Conservation (phyloP, 2,329 filamentous ascomycete genomes). For the Fusarium sp. region DNA sequence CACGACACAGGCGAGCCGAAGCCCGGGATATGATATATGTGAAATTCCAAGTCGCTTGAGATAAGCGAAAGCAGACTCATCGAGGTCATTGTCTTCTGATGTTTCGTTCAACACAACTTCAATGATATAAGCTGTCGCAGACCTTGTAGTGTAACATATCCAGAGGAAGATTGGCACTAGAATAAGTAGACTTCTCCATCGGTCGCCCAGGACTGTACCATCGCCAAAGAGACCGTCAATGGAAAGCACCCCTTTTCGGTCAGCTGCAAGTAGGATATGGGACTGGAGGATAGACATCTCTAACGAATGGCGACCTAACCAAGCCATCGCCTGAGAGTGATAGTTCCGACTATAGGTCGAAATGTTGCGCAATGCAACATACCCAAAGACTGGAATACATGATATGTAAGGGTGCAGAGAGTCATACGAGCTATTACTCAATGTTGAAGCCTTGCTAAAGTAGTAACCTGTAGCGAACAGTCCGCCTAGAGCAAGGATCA, state of each 20-base stretch:
- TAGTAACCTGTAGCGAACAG: slow-evolving; percentile 30
- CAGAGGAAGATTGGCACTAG: slow-evolving; percentile 45
- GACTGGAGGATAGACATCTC: slow-evolving; percentile 71
- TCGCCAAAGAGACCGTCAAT: slow-evolving; percentile 42
- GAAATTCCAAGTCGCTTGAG: neutral
- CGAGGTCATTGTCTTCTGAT: neutral
- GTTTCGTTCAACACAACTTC: slow-evolving; percentile 34
- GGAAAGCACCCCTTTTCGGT: slow-evolving; percentile 63
- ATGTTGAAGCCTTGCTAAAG: neutral
- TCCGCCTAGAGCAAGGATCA: slow-evolving; percentile 48
- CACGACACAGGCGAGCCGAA: slow-evolving; percentile 20
- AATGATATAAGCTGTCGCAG: slow-evolving; percentile 40
- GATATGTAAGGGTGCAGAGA: slow-evolving; percentile 65
- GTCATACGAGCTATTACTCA: slow-evolving; percentile 55
- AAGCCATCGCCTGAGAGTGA: slow-evolving; percentile 58
- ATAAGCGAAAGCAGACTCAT: neutral
- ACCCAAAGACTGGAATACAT: slow-evolving; percentile 64
- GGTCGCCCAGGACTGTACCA: slow-evolving; percentile 40
- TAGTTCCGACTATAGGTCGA: slow-evolving; percentile 21
- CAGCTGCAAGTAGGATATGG: slow-evolving; percentile 71
- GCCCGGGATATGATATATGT: neutral
- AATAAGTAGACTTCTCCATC: slow-evolving; percentile 46
- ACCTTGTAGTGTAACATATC: slow-evolving; percentile 35
- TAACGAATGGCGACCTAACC: slow-evolving; percentile 67
- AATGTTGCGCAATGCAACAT: slow-evolving; percentile 63